Evolutionary conservation across 2,329 filamentous ascomycete genomes (phyloP), one percentile per base, ranked within the genome.

Genomic region (Sphaerulina vaccinii): DNA sequence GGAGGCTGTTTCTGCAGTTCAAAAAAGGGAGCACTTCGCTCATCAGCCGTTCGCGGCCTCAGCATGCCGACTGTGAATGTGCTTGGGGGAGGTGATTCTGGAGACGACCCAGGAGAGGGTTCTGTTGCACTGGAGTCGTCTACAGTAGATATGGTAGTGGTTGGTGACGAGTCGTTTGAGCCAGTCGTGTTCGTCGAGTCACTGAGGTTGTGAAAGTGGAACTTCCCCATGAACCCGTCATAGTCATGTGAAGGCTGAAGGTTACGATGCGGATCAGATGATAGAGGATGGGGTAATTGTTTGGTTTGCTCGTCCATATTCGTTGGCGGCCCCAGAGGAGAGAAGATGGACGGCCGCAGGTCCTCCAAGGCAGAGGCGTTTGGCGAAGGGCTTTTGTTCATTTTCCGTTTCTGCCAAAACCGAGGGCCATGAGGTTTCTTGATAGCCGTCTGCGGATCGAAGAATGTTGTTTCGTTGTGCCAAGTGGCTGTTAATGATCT

Each of bases 161-260:
- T 97, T 1, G 93, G 93, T 7, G 92, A 97, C 18, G 92, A 96
- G 65, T 96, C 91, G 36, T 88, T 88, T 1, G 93, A 97, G 58
- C 88, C 89, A 13, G 87, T 88, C 49, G 80, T 80, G 57, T 87
- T 85, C 2, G 87, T 89, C 6, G 86, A 91, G n/a, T 83, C 86
- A 73, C 86, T 90, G 67, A 88, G 82, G 67, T 84, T 80, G 68
- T 88, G 86, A 65, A 85, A 83, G 71, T 90, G 87, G 42, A 63
- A 66, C 49, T 59, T 63, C 21, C 57, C 57, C 38, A 63, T 62
- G 11, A 59, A 45, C 19, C 62, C 60, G 19, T 65, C 63, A 49
- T 62, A 64, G 8, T 61, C 59, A 22, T 55, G 49, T 18, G 57
- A 52, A 39, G 57, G 48, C 24, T 37, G 51, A 32, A 52, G 42